Evolutionary conservation across 148 eudicot genomes (phyloP).

Genomic region (Chenopodium album): DNA sequence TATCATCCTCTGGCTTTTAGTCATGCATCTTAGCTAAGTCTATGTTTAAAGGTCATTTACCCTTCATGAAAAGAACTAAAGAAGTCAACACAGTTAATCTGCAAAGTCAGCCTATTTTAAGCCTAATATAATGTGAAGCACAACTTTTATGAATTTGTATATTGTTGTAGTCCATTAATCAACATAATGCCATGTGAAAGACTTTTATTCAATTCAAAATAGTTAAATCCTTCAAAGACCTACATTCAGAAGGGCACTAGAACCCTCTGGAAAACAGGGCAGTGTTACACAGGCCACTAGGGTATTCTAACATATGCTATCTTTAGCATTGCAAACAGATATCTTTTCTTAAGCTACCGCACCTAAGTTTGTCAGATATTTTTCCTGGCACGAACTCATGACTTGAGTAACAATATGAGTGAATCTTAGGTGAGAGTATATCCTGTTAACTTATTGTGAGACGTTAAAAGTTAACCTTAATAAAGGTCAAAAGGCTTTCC

Average conservation of each 20-base stretch:
- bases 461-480: background rate
- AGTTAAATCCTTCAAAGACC: background rate
- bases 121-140: conserved; percentile 2
- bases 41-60: background rate
- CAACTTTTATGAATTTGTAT: background rate
- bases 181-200: background rate
- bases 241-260: background rate
- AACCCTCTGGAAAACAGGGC: background rate
- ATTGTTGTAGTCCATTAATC: background rate
- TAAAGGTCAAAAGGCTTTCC: background rate
- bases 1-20: background rate
- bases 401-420: too few species aligned
- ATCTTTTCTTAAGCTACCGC: background rate
- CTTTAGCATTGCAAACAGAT: background rate
- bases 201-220: background rate
- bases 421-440: background rate
- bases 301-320: background rate
- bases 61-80: background rate
- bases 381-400: background rate
- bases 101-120: background rate
- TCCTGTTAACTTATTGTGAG: background rate
- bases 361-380: background rate
- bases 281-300: background rate
- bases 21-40: conserved; percentile 8
- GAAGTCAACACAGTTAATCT: background rate